Evolutionary conservation across 805 yeast genomes (phyloP), one percentile per base, ranked within the genome.

Genomic region (Dipodascus geniculatus): DNA sequence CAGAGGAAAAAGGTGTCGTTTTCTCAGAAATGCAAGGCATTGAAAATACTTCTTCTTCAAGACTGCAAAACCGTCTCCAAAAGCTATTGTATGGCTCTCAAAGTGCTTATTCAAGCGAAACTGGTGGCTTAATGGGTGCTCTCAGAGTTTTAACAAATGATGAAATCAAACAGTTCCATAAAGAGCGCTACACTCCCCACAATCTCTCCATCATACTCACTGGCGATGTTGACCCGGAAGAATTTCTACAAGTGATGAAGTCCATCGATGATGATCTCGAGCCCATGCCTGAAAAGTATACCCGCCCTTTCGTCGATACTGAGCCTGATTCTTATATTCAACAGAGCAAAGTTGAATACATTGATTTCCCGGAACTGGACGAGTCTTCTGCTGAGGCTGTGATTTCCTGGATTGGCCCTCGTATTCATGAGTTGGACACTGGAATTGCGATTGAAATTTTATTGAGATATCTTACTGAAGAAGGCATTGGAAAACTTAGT

Each of bases 11-110:
- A 65, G 99, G 99, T 61, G 99, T 93, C 28, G 98, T 93, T 2
- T 93, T 85, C 65, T 84, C 95, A 52, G 99, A 93, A 70, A 93
- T 93, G 98, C 96, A 87, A 64, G 97, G 89, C 23, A 82, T 85
- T 54, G 96, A 89, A 67, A 80, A 80, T 61, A 86, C 84, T 57
- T 77, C 90, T 16, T 82, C 82, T 79, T 85, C 84, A 58, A 70
- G 83, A 11, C 65, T 83, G 1, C 78, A 75, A 59, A 71, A 85
- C 57, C 80, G 79, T 52, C 59, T 63, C 2, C 64, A 68, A 50
- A 61, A 63, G 53, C 53, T 63, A 23, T 54, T 71, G 31, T 71
- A 63, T 54, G 70, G 81, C 56, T 65, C 72, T 11, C 72, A 74
- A 0, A 84, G 91, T 22, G 98, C 96, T 2, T 93, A 91, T 65